A percentile compares a stretch with the other conserved stretches of the same genome.
Evolutionary conservation across 768 basidiomycete genomes (phyloP).

Genomic region (Atractiella rhizophila): DNA sequence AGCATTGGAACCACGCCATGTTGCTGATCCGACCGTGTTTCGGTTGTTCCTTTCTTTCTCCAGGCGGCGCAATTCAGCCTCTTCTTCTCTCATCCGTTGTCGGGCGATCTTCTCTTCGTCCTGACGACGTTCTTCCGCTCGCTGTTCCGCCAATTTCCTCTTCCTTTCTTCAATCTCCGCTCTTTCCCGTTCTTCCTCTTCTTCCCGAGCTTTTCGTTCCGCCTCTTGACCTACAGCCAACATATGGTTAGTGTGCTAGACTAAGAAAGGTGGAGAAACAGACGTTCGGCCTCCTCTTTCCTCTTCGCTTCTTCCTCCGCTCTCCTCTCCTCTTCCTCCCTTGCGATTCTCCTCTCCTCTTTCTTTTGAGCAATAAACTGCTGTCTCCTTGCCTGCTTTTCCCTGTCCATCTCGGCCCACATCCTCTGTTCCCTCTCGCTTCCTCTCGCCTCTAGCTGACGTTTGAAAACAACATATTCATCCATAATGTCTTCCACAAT

Average conservation of each 20-base stretch:
- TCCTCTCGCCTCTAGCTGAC: conserved; percentile 32
- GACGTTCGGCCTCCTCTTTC: no score
- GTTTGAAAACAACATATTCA: conserved; percentile 37
- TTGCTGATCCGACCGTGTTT: no score
- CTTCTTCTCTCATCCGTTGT: no score
- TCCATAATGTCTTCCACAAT: conserved; percentile 44
- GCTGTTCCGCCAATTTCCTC: conserved; percentile 18
- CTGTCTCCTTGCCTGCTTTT: conserved; percentile 37
- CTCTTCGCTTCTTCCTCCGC: conserved; percentile 20
- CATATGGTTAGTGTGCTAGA: no score
- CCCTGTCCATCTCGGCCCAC: conserved; percentile 67
- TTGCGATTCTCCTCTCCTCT: conserved; percentile 29
- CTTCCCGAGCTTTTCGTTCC: no score
- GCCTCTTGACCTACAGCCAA: no score
- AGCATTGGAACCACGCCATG: no score
- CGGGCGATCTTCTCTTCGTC: conserved; percentile 17
- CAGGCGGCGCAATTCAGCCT: no score
- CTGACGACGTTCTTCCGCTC: conserved; percentile 15
- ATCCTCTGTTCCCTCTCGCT: conserved; percentile 36
- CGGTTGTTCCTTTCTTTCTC: no score
- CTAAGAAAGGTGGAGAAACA: no score
- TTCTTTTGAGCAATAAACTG: conserved; percentile 35
- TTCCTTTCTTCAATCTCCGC: conserved; percentile 30
- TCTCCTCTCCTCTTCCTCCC: conserved; percentile 24
- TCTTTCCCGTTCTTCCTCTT: no score